These are phyloP conservation scores for Pulveroboletus sp. DNA, from an alignment of 768 basidiomycete species.

Conservation along the genomic window DNA sequence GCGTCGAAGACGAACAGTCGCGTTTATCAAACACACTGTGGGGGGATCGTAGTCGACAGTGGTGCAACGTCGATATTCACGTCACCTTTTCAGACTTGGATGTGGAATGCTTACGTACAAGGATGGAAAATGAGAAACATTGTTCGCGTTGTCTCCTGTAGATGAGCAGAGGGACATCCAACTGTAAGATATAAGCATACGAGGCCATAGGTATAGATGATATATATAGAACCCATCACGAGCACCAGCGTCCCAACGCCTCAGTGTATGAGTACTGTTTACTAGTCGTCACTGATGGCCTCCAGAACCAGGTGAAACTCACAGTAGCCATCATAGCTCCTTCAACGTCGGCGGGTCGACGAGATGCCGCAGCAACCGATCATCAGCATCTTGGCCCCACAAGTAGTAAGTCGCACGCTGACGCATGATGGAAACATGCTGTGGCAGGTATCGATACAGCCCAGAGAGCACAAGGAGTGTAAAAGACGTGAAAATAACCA, in stretches of 20 bases:
- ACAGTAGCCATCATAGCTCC: constrained; percentile 23
- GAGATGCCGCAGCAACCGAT: constrained; percentile 29
- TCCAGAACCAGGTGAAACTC: constrained; percentile 7
- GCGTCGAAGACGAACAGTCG: background rate
- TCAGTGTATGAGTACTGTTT: constrained; percentile 6
- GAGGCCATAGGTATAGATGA: constrained; percentile 9
- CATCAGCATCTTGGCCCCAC: constrained; percentile 47
- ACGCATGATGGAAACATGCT: constrained; percentile 51
- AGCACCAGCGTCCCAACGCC: background rate
- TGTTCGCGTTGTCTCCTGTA: no score
- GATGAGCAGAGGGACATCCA: background rate
- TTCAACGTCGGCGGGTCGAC: constrained; percentile 26
- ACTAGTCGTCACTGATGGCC: constrained; percentile 3
- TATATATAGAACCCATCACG: constrained; percentile 10
- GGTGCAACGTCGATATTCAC: background rate
- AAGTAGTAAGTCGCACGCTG: constrained; percentile 60
- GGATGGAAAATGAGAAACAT: no score
- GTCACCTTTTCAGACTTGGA: background rate
- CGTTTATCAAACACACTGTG: constrained; percentile 1
- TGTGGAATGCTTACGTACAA: no score
- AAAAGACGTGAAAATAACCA: constrained; percentile 38
- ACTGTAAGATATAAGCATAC: constrained; percentile 5
- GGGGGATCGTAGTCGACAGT: no score
- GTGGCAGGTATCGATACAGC: constrained; percentile 54
- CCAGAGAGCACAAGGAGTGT: constrained; percentile 47